Evolutionary conservation across 2,329 filamentous ascomycete species (phyloP), one percentile per base, ranked within the genome.

Genomic region (Canariomyces notabilis): DNA sequence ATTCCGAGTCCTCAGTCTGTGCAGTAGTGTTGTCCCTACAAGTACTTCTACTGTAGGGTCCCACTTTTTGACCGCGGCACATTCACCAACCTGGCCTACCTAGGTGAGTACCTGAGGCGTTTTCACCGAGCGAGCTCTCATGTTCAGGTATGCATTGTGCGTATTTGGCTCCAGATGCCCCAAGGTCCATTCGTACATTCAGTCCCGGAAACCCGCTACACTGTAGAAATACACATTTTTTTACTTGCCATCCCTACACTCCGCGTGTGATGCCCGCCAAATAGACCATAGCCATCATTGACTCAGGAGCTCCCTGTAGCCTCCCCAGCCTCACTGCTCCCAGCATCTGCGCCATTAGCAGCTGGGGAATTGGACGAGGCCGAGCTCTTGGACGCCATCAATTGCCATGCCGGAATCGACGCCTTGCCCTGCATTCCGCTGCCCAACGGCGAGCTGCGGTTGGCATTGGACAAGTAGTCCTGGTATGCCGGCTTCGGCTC

Each of bases 391-490:
- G 76, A 81, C 23, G 80, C 73, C 61, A 82, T 81, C 74, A 88
- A 77, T 67, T 90, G 86, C 86, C 86, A 90, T 4, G 85, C 79
- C 4, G 86, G 86, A 55, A 90, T 90, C 9, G 84, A 81, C 9
- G 85, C 84, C 66, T 77, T 82, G 26, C 67, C 69, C 12, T 75
- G 65, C 52, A 71, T 68, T 46, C 74, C 69, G 49, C 75, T 70
- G 52, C 57, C 64, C 64, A 80, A 76, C 22, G 77, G 74, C 56
- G 68, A 63, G 48, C 62, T 65, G 32, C 64, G 63, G 32, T 62
- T 63, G 19, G 67, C 58, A 16, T 65, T 60, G 2, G 69, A 64
- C 11, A 60, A 45, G 42, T 62, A 63, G 35, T 64, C 62, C 38
- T 64, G 57, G 38, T 58, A 61, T 41, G 52, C 61, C 15, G 62